These are phyloP conservation scores for Annulohypoxylon moriforme DNA, from an alignment of 495 filamentous ascomycete genomes.

Conservation along the genomic window DNA sequence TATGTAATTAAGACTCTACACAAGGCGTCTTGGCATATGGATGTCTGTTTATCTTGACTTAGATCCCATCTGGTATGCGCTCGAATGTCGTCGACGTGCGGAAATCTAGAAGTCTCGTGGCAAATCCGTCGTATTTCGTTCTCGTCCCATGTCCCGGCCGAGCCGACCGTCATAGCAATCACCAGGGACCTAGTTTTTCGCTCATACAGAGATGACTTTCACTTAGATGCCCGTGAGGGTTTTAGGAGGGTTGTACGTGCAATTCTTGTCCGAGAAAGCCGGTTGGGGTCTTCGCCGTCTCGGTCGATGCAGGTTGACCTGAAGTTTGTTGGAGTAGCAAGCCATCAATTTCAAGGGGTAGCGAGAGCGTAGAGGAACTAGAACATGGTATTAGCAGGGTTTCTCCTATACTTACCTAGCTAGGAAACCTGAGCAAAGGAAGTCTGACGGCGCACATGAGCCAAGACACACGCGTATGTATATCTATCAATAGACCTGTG, in stretches of 20 bases:
- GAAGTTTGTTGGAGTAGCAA: background rate
- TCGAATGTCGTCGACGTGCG: background rate
- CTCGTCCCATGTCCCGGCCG: background rate
- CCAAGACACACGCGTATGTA: background rate
- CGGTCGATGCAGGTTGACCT: background rate
- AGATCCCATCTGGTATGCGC: background rate
- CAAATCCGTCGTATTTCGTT: background rate
- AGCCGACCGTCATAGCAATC: background rate
- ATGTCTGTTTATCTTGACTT: background rate
- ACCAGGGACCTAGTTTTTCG: background rate
- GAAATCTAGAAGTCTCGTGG: background rate
- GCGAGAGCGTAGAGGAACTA: background rate
- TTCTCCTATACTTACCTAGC: conserved; percentile 6
- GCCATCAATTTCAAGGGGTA: background rate
- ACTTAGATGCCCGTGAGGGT: background rate
- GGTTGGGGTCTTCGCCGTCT: background rate
- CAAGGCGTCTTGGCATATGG: background rate
- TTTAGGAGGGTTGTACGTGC: background rate
- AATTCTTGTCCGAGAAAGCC: background rate
- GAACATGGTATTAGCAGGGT: background rate
- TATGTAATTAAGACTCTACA: background rate
- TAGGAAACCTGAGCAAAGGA: background rate
- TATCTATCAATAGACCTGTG: background rate
- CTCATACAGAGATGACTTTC: background rate
- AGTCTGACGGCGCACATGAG: background rate